Evolutionary conservation across 306 rosid genomes (phyloP).

Genomic region (Pyrus bretschneideri): DNA sequence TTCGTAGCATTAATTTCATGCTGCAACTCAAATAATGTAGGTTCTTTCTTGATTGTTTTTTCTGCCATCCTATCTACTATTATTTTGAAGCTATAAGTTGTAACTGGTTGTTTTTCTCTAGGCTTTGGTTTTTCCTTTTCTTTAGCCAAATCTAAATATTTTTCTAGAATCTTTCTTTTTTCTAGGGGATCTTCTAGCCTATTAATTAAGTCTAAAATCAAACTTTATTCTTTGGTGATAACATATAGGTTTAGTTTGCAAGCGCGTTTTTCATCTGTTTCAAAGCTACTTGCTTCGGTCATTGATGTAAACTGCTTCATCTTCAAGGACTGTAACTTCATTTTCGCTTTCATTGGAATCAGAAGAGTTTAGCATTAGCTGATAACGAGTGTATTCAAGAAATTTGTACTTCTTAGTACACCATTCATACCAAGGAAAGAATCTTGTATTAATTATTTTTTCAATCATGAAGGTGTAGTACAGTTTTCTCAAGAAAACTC

Average conservation of each 20-base stretch:
- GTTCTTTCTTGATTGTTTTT: background rate
- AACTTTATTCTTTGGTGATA: background rate
- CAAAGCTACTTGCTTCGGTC: too few relatives aligned
- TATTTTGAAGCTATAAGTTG: background rate
- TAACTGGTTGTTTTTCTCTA: fast-evolving
- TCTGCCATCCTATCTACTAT: background rate
- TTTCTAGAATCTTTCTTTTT: too few relatives aligned
- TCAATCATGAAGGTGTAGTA: too few relatives aligned
- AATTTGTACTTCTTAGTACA: too few relatives aligned
- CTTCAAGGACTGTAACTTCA: background rate
- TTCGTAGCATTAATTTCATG: background rate
- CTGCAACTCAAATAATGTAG: background rate
- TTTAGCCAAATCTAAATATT: background rate
- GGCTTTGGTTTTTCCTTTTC: background rate
- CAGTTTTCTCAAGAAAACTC: too few relatives aligned
- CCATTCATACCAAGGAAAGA: too few relatives aligned
- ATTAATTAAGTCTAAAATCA: too few relatives aligned
- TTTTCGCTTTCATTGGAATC: too few relatives aligned
- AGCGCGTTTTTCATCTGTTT: background rate
- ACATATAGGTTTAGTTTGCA: background rate
- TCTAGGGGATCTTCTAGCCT: background rate
- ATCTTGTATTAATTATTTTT: too few relatives aligned
- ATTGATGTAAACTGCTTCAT: background rate
- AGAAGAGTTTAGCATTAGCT: background rate
- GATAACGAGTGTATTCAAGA: background rate